phyloP scores from a whole-genome alignment of 768 basidiomycete species.

The Asterophora parasitica region DNA sequence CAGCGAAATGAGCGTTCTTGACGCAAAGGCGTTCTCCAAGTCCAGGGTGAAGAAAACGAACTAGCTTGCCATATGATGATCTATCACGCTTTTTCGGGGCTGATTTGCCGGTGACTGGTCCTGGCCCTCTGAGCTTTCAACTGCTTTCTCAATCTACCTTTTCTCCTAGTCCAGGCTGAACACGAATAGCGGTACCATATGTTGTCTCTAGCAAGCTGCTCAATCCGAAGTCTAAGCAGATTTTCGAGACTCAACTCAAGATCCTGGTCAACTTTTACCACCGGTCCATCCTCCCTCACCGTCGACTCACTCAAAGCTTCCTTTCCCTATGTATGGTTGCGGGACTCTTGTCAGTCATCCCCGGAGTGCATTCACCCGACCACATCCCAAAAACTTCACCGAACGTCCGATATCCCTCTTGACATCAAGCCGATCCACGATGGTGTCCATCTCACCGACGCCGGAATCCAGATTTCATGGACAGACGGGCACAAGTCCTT shows the following conservation, averaged over 20 bases:
- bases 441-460: conserved; percentile 36
- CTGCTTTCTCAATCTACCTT: too few species aligned
- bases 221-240: too few species aligned
- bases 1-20: too few species aligned
- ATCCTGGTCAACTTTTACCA: conserved; percentile 21
- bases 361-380: conserved; percentile 69
- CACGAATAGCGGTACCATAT: too few species aligned
- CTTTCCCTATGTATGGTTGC: conserved; percentile 74
- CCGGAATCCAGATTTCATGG: conserved; percentile 54
- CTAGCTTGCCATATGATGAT: too few species aligned
- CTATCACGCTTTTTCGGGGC: too few species aligned
- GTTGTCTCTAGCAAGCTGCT: too few species aligned
- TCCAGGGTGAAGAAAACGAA: too few species aligned
- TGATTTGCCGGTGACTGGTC: too few species aligned
- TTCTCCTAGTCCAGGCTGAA: too few species aligned
- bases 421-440: conserved; percentile 40
- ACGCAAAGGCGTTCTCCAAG: too few species aligned
- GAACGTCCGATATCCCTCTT: conserved; percentile 58
- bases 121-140: too few species aligned
- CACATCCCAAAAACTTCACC: conserved; percentile 72
- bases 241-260: background rate
- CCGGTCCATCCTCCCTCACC: conserved; percentile 24
- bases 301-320: conserved; percentile 37
- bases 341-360: conserved; percentile 76
- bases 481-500: conserved; percentile 54